A percentile compares a stretch with the other conserved stretches of the same genome.
Conservation (phyloP, 192 early-diverging fungal genomes). For the Diversispora eburnea region DNA sequence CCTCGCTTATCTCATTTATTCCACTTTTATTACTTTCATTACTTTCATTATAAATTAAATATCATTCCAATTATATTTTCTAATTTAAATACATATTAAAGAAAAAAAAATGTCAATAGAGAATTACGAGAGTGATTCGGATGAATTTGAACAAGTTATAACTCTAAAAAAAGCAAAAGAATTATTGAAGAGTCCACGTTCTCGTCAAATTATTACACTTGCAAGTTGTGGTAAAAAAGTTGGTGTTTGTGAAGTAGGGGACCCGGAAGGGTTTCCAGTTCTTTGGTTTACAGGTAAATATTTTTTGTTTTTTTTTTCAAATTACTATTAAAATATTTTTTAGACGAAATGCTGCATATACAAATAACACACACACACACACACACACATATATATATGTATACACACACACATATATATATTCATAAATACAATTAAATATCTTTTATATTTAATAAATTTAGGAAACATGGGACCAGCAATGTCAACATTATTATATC, state of each 20-base stretch:
- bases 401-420: background rate
- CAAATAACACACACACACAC: no score
- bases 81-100: no score
- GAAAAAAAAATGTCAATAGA: no score
- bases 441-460: background rate
- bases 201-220: slow-evolving; percentile 23
- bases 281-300: slow-evolving; percentile 26
- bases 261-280: slow-evolving; percentile 22
- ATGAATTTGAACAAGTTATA: slow-evolving; percentile 11
- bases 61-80: background rate
- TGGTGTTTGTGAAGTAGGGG: slow-evolving; percentile 23
- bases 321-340: background rate
- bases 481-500: slow-evolving; percentile 23
- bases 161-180: slow-evolving; percentile 25
- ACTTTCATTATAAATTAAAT: background rate
- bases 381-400: no score
- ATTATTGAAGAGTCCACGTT: slow-evolving; percentile 21
- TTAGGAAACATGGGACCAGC: slow-evolving; percentile 29
- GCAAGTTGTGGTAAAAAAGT: slow-evolving; percentile 17
- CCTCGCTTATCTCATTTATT: no score
- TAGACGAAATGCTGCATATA: background rate
- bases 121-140: slow-evolving; percentile 1
- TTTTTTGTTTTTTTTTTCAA: background rate
- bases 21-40: no score
- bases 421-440: background rate